Evolutionary conservation across 768 basidiomycete genomes (phyloP).

Genomic region (Phanerochaete sordida): DNA sequence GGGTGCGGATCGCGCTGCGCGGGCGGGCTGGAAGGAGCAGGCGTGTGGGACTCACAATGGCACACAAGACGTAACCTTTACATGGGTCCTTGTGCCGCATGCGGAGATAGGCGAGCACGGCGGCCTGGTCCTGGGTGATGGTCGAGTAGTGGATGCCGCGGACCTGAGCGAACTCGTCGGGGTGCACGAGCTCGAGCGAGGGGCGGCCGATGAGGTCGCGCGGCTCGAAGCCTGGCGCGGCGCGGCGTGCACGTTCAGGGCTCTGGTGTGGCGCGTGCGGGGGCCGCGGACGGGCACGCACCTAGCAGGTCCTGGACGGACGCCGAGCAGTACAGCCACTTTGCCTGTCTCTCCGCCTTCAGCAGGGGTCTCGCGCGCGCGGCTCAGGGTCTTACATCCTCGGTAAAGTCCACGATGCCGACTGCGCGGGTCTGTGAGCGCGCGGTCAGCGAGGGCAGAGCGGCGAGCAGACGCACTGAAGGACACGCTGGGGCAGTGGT

Average conservation of each 20-base stretch:
- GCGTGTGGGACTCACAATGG: constrained; percentile 64
- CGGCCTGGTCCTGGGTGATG: constrained; percentile 75
- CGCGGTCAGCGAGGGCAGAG: not conserved
- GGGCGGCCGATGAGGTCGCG: constrained; percentile 65
- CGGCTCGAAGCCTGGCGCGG: constrained; percentile 62
- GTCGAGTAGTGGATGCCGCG: constrained; percentile 73
- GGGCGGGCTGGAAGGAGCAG: no score
- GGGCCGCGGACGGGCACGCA: not conserved
- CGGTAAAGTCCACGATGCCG: constrained; percentile 77
- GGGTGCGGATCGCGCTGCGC: constrained; percentile 1
- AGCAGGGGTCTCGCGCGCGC: constrained; percentile 2
- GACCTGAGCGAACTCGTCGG: constrained; percentile 70
- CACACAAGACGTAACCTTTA: constrained; percentile 72
- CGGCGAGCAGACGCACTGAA: constrained; percentile 56
- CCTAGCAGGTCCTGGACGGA: constrained; percentile 26
- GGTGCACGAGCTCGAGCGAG: constrained; percentile 75
- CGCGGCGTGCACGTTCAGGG: no score
- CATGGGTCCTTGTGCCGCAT: constrained; percentile 77
- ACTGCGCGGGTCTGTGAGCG: constrained; percentile 37
- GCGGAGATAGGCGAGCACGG: constrained; percentile 73
- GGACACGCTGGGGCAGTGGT: constrained; percentile 54
- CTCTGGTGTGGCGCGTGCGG: no score
- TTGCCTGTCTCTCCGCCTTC: constrained; percentile 17
- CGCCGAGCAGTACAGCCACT: constrained; percentile 27
- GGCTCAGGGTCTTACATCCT: constrained; percentile 45